Evolutionary conservation across 352 stramenopile genomes (phyloP).

Genomic region (Phytopythium mirpurense): DNA sequence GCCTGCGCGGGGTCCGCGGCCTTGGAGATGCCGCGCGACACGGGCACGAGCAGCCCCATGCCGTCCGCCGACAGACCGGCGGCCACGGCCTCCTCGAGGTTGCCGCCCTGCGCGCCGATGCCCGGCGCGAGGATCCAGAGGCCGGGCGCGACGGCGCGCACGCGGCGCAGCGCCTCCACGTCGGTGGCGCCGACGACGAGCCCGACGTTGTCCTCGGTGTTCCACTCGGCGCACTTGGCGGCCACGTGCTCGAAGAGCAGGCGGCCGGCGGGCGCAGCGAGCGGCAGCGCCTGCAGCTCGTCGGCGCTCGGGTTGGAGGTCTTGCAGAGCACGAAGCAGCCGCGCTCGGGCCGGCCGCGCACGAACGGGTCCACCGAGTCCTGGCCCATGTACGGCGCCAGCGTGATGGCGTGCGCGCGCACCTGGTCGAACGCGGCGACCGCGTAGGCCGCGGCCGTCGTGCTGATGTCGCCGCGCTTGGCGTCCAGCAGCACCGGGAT

Average conservation of each 20-base stretch:
- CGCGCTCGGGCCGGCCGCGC: constrained; percentile 73
- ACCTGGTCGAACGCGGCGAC: constrained; percentile 92
- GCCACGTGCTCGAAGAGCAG: constrained; percentile 90
- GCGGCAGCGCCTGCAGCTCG: constrained; percentile 91
- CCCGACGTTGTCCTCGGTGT: constrained; percentile 88
- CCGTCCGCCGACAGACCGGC: constrained; percentile 82
- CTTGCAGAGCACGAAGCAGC: constrained; percentile 99
- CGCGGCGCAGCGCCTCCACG: constrained; percentile 83
- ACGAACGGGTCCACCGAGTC: constrained; percentile 98
- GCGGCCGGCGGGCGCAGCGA: constrained; percentile 22
- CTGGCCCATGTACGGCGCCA: constrained; percentile 98
- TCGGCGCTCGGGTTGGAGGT: constrained; percentile 97
- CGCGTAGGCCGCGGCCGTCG: constrained; percentile 95
- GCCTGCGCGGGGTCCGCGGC: constrained; percentile 85
- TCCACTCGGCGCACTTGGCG: constrained; percentile 88
- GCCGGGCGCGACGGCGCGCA: constrained; percentile 77
- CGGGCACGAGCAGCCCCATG: constrained; percentile 93
- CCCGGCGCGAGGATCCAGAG: constrained; percentile 98
- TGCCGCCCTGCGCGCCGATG: constrained; percentile 91
- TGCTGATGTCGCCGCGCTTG: constrained; percentile 99
- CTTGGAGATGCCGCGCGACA: constrained; percentile 96
- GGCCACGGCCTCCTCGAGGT: constrained; percentile 87
- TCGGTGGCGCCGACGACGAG: constrained; percentile 98
- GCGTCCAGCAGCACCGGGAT: constrained; percentile 97
- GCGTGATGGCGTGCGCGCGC: constrained; percentile 93